A percentile compares a stretch with the other conserved stretches of the same genome.
phyloP scores from a whole-genome alignment of 2,329 filamentous ascomycete species.

The Dryadomyces quercus-mongolicae region DNA sequence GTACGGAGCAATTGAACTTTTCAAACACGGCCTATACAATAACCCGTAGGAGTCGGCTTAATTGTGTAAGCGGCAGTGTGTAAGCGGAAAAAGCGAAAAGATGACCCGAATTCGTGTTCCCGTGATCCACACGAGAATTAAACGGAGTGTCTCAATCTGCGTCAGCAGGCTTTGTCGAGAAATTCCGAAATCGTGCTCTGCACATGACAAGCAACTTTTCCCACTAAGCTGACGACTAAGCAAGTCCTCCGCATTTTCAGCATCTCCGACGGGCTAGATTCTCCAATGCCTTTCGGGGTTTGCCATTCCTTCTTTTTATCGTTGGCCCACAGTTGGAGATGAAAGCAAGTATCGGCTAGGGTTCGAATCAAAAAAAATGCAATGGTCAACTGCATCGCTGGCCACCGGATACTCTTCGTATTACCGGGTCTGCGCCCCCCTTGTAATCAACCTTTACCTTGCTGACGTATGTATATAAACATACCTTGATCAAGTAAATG shows the following conservation, averaged over 20 bases:
- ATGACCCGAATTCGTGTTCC: background rate
- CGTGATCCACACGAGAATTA: background rate
- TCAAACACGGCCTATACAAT: too few relatives aligned
- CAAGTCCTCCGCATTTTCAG: too few relatives aligned
- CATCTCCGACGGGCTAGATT: too few relatives aligned
- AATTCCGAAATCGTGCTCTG: background rate
- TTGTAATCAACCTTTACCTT: too few relatives aligned
- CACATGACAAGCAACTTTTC: too few relatives aligned
- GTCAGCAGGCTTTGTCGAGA: background rate
- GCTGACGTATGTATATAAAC: background rate
- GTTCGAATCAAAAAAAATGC: background rate
- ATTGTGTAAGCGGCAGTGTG: background rate
- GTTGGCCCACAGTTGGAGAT: too few relatives aligned
- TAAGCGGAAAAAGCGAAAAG: background rate
- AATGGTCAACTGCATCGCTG: background rate
- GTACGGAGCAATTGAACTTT: too few relatives aligned
- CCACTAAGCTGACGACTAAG: too few relatives aligned
- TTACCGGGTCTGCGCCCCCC: too few relatives aligned
- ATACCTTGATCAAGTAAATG: background rate
- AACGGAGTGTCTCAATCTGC: background rate
- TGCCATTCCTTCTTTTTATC: too few relatives aligned
- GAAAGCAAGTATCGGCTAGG: background rate
- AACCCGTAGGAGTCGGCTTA: too few relatives aligned
- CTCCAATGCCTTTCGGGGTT: too few relatives aligned
- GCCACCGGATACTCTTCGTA: conserved; percentile 1